These are phyloP conservation scores for Exserohilum rostratum DNA, from an alignment of 2,329 filamentous ascomycete species.

Conservation along the genomic window DNA sequence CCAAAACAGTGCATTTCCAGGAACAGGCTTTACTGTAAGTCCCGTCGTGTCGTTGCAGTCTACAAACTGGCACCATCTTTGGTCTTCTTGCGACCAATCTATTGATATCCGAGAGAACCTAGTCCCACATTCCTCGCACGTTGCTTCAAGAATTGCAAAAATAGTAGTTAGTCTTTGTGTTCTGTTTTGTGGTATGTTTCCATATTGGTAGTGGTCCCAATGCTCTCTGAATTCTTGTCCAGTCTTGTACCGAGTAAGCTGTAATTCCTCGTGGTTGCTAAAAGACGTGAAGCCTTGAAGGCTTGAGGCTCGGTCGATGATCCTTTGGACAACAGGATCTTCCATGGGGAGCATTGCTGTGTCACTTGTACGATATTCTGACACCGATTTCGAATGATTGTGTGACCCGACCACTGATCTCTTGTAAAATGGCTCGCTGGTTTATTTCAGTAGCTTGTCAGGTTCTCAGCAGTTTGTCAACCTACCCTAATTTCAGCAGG, in stretches of 20 bases:
- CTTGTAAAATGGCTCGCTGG: neutral
- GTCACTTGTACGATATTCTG: neutral
- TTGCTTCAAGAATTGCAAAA: conserved; percentile 1
- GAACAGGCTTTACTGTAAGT: neutral
- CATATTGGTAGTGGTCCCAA: conserved; percentile 2
- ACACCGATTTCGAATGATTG: too few relatives aligned
- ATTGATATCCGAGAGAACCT: neutral
- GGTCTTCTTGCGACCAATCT: conserved; percentile 4
- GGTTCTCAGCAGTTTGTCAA: neutral
- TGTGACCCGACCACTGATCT: too few relatives aligned
- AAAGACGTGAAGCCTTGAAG: conserved; percentile 1
- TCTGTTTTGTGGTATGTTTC: neutral
- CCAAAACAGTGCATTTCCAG: conserved; percentile 5
- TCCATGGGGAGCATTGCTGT: neutral
- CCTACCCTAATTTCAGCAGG: neutral
- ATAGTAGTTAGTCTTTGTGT: neutral
- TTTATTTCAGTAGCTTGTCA: neutral
- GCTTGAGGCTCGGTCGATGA: neutral
- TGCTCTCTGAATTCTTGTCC: neutral
- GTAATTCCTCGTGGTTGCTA: neutral
- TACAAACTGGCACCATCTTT: neutral
- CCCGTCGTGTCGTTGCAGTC: neutral
- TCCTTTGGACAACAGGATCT: neutral
- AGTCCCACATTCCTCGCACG: conserved; percentile 1
- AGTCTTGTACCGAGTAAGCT: neutral